phyloP scores from a whole-genome alignment of 805 yeast species.

The Hanseniaspora occidentalis region DNA sequence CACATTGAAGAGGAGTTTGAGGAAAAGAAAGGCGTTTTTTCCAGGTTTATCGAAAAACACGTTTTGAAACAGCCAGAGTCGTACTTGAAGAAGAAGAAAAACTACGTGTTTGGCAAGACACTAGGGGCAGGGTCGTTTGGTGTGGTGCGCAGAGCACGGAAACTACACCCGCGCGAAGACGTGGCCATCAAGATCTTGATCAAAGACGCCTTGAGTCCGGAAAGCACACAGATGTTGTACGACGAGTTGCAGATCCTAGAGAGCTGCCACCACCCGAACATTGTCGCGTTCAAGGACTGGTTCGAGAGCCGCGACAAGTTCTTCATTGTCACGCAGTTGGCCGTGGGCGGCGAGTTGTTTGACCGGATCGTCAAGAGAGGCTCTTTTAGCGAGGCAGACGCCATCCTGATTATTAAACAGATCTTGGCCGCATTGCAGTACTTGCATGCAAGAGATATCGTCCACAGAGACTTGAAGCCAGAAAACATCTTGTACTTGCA shows the following conservation, averaged over 20 bases:
- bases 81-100: slow-evolving; percentile 43
- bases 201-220: slow-evolving; percentile 70
- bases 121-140: slow-evolving; percentile 96
- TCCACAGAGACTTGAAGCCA: slow-evolving; percentile 90
- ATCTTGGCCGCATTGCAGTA: slow-evolving; percentile 68
- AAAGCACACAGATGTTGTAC: slow-evolving; percentile 42
- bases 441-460: slow-evolving; percentile 64
- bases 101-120: slow-evolving; percentile 69
- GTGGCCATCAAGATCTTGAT: slow-evolving; percentile 86
- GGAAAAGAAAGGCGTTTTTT: not conserved
- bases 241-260: slow-evolving; percentile 67
- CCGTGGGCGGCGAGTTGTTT: slow-evolving; percentile 92
- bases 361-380: slow-evolving; percentile 76
- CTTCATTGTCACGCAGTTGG: slow-evolving; percentile 86
- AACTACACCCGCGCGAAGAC: slow-evolving; percentile 40
- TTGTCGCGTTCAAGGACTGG: slow-evolving; percentile 86
- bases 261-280: slow-evolving; percentile 66
- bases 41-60: not conserved
- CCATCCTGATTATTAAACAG: slow-evolving; percentile 61
- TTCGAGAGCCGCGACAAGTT: slow-evolving; percentile 87
- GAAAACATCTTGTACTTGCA: slow-evolving; percentile 73
- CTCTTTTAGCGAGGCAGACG: slow-evolving; percentile 80
- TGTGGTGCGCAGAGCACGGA: slow-evolving; percentile 68
- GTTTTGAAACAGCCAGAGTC: slow-evolving; percentile 44
- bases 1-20: not conserved